A percentile compares a stretch with the other conserved stretches of the same genome.
These are phyloP conservation scores for Tetragonia tetragonoides DNA, from an alignment of 148 eudicot genomes.

Conservation along the genomic window DNA sequence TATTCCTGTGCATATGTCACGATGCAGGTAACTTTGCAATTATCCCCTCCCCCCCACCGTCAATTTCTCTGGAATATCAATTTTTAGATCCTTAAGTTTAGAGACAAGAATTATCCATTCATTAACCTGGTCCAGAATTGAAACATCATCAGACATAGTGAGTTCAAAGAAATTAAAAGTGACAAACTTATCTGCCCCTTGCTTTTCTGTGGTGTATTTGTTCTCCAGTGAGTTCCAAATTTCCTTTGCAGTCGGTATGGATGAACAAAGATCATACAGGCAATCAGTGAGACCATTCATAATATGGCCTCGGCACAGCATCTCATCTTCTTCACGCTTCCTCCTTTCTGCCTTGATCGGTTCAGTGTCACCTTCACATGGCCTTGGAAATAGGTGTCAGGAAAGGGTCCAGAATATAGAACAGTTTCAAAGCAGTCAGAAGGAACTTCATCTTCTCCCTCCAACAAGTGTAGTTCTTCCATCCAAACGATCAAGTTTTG, in stretches of 20 bases:
- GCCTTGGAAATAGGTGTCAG: neutral
- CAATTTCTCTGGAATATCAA: neutral
- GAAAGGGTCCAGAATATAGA: conserved; percentile 7
- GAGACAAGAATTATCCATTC: neutral
- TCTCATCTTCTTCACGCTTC: conserved; percentile 15
- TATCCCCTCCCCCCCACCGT: conserved; percentile 1
- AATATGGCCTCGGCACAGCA: conserved; percentile 12
- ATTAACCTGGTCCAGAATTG: conserved; percentile 5
- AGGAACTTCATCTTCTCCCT: conserved; percentile 20
- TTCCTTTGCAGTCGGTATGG: neutral
- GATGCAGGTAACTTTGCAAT: conserved; percentile 1
- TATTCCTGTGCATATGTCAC: neutral
- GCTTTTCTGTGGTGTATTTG: conserved; percentile 8
- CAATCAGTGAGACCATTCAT: conserved; percentile 5
- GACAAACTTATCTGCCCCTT: conserved; percentile 17
- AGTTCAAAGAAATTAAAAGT: conserved; percentile 12
- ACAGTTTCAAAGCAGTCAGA: conserved; percentile 14
- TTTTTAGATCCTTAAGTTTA: neutral
- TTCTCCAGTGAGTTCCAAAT: neutral
- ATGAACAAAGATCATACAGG: neutral
- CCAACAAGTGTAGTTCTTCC: conserved; percentile 15
- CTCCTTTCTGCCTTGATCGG: neutral
- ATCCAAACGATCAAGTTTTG: conserved; percentile 19
- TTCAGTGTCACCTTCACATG: neutral
- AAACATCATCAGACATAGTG: neutral